Evolutionary conservation across 495 filamentous ascomycete genomes (phyloP), one percentile per base, ranked within the genome.

Genomic region (Penicillium maclennaniae): DNA sequence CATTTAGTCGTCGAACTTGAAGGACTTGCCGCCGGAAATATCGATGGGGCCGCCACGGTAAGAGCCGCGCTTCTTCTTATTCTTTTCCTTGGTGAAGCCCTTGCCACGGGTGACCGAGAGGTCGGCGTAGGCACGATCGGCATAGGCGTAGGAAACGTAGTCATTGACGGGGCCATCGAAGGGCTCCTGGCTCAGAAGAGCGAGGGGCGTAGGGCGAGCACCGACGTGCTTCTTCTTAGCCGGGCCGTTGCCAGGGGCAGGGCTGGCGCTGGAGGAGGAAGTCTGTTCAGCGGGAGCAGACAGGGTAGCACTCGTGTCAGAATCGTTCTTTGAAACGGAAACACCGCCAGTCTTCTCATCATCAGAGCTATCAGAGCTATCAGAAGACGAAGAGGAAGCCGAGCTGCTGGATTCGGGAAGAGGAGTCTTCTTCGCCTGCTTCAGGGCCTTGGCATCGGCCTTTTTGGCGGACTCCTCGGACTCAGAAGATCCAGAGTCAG

Each of bases 71-170:
- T 77, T 78, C 77, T 88, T 88, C 79, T 97, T 99, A 69, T 99
- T 97, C 85, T 99, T 99, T 75, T 97, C 95, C 80, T 99, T 99
- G 48, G 92, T 99, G 74, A 99, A 99, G 14, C 89, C 89, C 76
- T 96, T 97, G 49, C 95, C 95, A 66, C 86, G 90, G 23, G 92
- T 97, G 21, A 95, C 82, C 26, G 86, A 88, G 45, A 99, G 72
- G 67, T 97, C 92, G 52, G 87, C 79, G 59, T 87, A 88, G 31
- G 95, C 95, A 47, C 83, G 83, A 47, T 92, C 84, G 6, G 92
- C 91, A 65, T 97, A 99, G 36, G 89, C 89, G 59, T 96, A 89
- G 5, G 83, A 71, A 28, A 87, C 77, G 66, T 92, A 97, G 5
- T 79, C 79, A 72, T 93, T 97, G 21, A 73, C 79, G 1, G 76